Conservation (phyloP, 768 basidiomycete species). For the Psilocybe cubensis region DNA sequence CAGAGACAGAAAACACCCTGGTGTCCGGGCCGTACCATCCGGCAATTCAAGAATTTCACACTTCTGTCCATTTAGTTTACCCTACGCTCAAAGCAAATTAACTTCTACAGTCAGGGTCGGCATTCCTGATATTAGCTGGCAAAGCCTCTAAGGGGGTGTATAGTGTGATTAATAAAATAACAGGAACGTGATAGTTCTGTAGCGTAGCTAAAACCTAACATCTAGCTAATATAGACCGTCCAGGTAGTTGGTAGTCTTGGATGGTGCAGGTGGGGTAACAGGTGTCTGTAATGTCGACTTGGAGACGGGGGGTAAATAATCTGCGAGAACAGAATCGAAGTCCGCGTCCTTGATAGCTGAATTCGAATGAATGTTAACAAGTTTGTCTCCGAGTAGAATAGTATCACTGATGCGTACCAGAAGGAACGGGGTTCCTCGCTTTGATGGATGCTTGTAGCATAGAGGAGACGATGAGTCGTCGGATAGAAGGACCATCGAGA, state of each 20-base stretch:
- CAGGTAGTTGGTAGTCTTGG: conserved; percentile 27
- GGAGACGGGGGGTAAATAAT: conserved; percentile 59
- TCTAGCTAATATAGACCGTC: conserved; percentile 45
- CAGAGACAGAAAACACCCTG: neutral
- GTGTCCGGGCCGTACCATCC: neutral
- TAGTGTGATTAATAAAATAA: neutral
- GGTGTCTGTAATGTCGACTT: conserved; percentile 19
- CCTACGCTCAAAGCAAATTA: neutral
- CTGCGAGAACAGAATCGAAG: conserved; percentile 76
- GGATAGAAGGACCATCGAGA: conserved; percentile 67
- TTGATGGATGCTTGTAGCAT: conserved; percentile 60
- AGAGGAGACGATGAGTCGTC: conserved; percentile 64
- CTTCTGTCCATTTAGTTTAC: neutral
- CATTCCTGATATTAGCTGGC: neutral
- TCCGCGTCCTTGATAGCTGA: conserved; percentile 48
- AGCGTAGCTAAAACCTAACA: too few relatives aligned
- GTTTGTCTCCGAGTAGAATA: conserved; percentile 9
- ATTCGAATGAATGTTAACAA: neutral
- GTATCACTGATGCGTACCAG: conserved; percentile 30
- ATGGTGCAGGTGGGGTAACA: conserved; percentile 16
- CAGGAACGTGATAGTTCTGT: neutral
- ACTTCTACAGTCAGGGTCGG: too few relatives aligned
- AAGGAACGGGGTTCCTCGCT: conserved; percentile 45
- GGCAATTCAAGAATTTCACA: neutral
- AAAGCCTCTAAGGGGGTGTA: conserved; percentile 2